These are phyloP conservation scores for Galerina marginata DNA, from an alignment of 768 basidiomycete species.

Conservation along the genomic window DNA sequence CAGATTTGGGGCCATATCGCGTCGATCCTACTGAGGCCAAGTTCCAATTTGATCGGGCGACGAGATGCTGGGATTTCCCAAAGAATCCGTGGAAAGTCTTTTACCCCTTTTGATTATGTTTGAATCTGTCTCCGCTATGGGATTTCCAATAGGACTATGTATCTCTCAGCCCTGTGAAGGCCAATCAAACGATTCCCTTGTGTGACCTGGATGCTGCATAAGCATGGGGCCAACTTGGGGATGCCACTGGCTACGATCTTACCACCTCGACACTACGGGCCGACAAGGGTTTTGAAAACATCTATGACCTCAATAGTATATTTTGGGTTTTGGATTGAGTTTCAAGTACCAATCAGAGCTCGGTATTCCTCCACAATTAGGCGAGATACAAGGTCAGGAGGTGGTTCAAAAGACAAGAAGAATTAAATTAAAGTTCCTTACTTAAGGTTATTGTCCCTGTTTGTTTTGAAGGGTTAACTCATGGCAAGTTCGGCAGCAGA, in stretches of 20 bases:
- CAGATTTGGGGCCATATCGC: slow-evolving; percentile 16
- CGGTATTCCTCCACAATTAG: no score
- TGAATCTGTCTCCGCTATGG: background rate
- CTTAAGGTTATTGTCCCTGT: no score
- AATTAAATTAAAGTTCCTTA: no score
- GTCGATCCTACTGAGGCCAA: slow-evolving; percentile 11
- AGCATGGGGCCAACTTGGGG: background rate
- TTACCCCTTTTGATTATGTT: slow-evolving; percentile 6
- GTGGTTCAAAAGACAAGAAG: no score
- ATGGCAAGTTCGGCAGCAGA: no score
- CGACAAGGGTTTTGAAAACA: no score
- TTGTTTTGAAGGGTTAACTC: no score
- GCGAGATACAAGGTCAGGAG: no score
- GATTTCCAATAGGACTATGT: background rate
- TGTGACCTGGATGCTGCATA: background rate
- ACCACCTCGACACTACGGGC: no score
- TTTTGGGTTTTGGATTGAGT: no score
- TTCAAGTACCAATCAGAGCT: no score
- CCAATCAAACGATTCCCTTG: background rate
- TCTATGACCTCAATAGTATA: no score
- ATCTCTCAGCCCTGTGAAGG: background rate
- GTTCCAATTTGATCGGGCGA: slow-evolving; percentile 10
- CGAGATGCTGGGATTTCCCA: slow-evolving; percentile 12
- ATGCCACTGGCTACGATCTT: background rate
- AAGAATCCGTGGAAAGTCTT: slow-evolving; percentile 1